Conservation (phyloP, 2,329 filamentous ascomycete species). For the Fusarium sp. region DNA sequence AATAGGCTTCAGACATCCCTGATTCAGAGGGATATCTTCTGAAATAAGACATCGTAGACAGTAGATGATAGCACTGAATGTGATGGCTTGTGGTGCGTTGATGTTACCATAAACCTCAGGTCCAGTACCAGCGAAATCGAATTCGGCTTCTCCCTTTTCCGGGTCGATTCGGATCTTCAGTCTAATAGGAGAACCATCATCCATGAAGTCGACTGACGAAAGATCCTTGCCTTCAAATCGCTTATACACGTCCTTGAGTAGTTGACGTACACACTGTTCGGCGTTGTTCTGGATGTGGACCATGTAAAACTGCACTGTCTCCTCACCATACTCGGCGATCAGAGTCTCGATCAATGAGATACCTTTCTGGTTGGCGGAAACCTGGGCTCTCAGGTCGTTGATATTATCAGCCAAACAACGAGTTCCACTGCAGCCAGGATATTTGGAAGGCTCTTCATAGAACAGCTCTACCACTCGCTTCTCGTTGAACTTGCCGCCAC, state of each 20-base stretch:
- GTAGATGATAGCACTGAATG: slow-evolving; percentile 89
- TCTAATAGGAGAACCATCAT: slow-evolving; percentile 81
- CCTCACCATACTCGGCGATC: slow-evolving; percentile 81
- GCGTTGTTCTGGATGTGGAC: slow-evolving; percentile 82
- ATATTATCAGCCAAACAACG: slow-evolving; percentile 83
- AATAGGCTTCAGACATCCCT: slow-evolving; percentile 82
- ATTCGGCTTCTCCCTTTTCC: slow-evolving; percentile 79
- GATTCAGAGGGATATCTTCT: slow-evolving; percentile 85
- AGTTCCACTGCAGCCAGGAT: slow-evolving; percentile 81
- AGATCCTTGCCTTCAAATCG: slow-evolving; percentile 77
- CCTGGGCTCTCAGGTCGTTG: slow-evolving; percentile 84
- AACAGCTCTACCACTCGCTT: slow-evolving; percentile 78
- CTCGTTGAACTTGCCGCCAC: slow-evolving; percentile 81
- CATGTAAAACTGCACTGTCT: slow-evolving; percentile 88
- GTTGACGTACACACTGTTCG: slow-evolving; percentile 76
- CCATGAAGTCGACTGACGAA: slow-evolving; percentile 82
- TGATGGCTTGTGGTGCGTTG: slow-evolving; percentile 85
- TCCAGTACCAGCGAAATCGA: slow-evolving; percentile 84
- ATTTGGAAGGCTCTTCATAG: slow-evolving; percentile 77
- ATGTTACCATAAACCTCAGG: slow-evolving; percentile 83
- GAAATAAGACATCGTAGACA: slow-evolving; percentile 82
- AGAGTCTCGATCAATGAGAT: slow-evolving; percentile 82
- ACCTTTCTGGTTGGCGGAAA: slow-evolving; percentile 86
- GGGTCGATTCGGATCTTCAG: slow-evolving; percentile 80
- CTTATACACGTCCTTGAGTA: slow-evolving; percentile 76